Conservation (phyloP, 305 asterid genomes). For the Fraxinus floribunda region DNA sequence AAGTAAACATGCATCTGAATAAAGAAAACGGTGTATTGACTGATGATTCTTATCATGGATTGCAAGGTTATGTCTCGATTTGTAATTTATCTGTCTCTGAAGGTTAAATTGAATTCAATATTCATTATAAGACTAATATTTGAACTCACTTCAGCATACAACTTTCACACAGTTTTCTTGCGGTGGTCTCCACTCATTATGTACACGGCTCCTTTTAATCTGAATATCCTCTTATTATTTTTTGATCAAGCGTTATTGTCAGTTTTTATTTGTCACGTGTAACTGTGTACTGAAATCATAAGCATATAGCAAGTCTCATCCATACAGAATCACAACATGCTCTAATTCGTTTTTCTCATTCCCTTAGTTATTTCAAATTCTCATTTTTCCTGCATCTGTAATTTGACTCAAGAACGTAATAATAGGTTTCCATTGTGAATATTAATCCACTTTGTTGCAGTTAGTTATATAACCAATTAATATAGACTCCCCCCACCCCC, state of each 20-base stretch:
- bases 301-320: neutral
- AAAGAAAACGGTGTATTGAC: neutral
- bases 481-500: conserved; percentile 25
- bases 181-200: neutral
- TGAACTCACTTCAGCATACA: neutral
- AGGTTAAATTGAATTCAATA: neutral
- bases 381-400: conserved; percentile 8
- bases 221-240: neutral
- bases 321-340: neutral
- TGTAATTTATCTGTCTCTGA: neutral
- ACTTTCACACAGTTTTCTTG: neutral
- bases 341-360: neutral
- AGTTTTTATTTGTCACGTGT: neutral
- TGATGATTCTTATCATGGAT: neutral
- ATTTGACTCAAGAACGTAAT: conserved; percentile 2
- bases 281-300: neutral
- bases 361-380: neutral
- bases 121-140: neutral
- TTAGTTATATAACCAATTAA: conserved; percentile 32
- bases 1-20: neutral
- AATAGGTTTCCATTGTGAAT: neutral
- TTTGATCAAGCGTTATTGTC: neutral
- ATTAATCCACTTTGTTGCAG: conserved; percentile 21
- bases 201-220: neutral
- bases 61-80: neutral